Evolutionary conservation across 345 rosid species (phyloP).

Genomic region (Brassica cretica): DNA sequence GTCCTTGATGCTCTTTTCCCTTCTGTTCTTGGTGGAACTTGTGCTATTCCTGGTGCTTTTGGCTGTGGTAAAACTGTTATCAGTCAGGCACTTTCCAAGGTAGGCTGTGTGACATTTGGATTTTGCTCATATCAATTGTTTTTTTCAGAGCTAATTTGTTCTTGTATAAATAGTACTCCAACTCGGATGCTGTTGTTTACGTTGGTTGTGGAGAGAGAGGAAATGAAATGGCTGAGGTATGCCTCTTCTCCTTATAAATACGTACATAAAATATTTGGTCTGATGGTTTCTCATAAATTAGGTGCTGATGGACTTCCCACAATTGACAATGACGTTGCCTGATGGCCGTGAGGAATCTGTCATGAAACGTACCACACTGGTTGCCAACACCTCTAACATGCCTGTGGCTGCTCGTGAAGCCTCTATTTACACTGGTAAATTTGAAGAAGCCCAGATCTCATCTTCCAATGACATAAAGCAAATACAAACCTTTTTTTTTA

Average conservation of each 20-base stretch:
- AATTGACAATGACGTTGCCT: conserved; percentile 99
- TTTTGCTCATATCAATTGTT: conserved; percentile 8
- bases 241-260: conserved; percentile 16
- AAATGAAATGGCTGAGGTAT: conserved; percentile 99
- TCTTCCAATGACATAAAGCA: neutral
- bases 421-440: conserved; percentile 94
- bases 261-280: neutral
- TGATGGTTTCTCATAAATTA: conserved; percentile 34
- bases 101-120: conserved; percentile 30
- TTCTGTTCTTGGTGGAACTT: conserved; percentile 99
- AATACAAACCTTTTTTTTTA: neutral
- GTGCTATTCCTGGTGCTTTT: conserved; percentile 99
- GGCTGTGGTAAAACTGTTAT: conserved; percentile 99
- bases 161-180: conserved; percentile 73
- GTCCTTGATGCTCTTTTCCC: conserved; percentile 99
- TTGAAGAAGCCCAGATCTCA: conserved; percentile 14
- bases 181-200: conserved; percentile 95
- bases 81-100: conserved; percentile 99
- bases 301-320: conserved; percentile 99
- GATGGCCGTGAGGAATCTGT: conserved; percentile 99
- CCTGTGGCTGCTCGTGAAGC: conserved; percentile 99
- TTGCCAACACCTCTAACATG: conserved; percentile 99
- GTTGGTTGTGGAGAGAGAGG: conserved; percentile 99
- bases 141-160: conserved; percentile 24
- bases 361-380: conserved; percentile 99